Evolutionary conservation across 1,139 yeast genomes (phyloP), one percentile per base, ranked within the genome.

Genomic region (Candida sanyaensis): DNA sequence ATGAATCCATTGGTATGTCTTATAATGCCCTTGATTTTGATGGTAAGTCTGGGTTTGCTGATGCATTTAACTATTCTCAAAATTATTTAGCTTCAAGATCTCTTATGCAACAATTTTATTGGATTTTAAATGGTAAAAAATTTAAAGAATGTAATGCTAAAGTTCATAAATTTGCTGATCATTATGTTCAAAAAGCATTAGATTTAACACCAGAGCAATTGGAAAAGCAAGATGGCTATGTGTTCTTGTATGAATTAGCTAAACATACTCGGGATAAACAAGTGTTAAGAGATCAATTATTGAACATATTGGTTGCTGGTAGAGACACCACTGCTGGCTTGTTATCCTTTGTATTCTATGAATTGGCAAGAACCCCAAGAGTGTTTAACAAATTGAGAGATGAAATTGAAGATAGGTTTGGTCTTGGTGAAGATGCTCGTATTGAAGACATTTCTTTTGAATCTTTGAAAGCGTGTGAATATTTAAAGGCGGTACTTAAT

Each of bases 261-360:
- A 75, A 77, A 56, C 76, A 76, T 53, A 78, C 84, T 1, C 68
- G 75, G 48, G 75, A 80, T 57, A 80, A 79, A 6, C 62, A 55
- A 33, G 66, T 73, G n/a, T 70, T 80, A 54, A 70, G 81, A 44
- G 81, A 78, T 55, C 83, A 80, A 60, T 68, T 77, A 36, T 64
- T 80, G 54, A 78, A 78, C 54, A 75, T 80, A 52, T 62, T 80
- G 49, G 64, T 80, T 27, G 84, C 84, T 26, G 84, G 83, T 17
- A 68, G 84, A 58, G 84, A 80, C 59, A 80, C 86, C 41, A 81
- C 85, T 13, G 84, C 85, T 1, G 78, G 80, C 3, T 64, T 79
- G 41, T 70, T 81, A 47, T 73, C 81, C 5, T 80, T 76, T 61
- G 56, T 69, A 10, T 66, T 80, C 45, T 77, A 65, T 53, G 78